Evolutionary conservation across 805 yeast species (phyloP).

Genomic region (Spathaspora hagerdaliae): DNA sequence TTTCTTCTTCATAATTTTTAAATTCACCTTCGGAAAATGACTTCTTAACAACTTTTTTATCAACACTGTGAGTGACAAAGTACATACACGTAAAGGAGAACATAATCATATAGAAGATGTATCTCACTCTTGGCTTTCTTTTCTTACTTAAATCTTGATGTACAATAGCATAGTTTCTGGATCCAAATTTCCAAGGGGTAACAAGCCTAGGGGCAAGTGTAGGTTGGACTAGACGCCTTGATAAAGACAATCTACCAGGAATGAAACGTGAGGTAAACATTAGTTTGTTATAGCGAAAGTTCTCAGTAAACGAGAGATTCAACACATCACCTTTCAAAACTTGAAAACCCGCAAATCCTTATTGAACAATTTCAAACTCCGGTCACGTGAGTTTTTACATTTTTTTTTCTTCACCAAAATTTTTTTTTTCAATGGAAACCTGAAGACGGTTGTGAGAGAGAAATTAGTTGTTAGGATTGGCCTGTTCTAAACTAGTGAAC

Average conservation of each 20-base stretch:
- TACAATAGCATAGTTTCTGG: slow-evolving; percentile 1
- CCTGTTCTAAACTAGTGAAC: no score
- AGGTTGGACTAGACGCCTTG: neutral
- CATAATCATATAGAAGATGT: slow-evolving; percentile 31
- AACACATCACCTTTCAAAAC: no score
- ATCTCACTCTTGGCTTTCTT: slow-evolving; percentile 29
- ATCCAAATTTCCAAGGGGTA: neutral
- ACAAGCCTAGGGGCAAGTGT: neutral
- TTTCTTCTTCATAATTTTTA: slow-evolving; percentile 42
- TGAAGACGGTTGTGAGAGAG: no score
- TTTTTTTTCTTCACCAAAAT: no score
- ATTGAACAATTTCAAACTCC: no score
- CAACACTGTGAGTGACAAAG: slow-evolving; percentile 25
- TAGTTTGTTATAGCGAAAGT: neutral
- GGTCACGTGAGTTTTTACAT: no score
- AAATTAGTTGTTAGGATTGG: no score
- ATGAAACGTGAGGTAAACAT: slow-evolving; percentile 1
- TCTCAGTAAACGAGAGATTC: no score
- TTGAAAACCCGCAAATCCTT: no score
- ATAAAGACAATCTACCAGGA: neutral
- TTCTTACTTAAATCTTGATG: slow-evolving; percentile 4
- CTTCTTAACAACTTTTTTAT: slow-evolving; percentile 30
- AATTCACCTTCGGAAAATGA: slow-evolving; percentile 48
- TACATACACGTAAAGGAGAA: slow-evolving; percentile 29
- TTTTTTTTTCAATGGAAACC: no score